phyloP scores from a whole-genome alignment of 1,284 basidiomycete species.

The Inonotus hispidus region DNA sequence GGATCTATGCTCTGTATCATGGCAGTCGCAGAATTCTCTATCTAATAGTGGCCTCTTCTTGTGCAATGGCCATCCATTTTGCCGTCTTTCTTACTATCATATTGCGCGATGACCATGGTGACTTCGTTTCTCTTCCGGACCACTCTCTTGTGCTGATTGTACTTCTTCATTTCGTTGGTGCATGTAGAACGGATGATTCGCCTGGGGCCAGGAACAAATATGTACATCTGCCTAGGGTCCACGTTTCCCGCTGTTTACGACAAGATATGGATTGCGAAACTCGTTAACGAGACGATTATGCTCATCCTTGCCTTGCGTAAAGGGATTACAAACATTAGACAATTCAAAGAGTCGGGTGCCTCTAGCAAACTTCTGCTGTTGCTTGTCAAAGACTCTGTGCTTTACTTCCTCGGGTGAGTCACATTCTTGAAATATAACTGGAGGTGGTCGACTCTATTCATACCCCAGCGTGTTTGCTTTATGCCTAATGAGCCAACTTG shows the following conservation, averaged over 20 bases:
- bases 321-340: conserved; percentile 1
- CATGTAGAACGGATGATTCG: not conserved
- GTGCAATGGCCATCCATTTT: not conserved
- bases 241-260: not conserved
- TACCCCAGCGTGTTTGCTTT: conserved; percentile 6
- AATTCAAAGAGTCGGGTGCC: not conserved
- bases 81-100: not conserved
- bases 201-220: not conserved
- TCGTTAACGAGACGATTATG: conserved; percentile 7
- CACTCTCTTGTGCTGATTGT: not conserved
- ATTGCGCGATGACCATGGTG: conserved; percentile 2
- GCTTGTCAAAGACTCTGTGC: conserved; percentile 10
- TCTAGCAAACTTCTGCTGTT: not conserved
- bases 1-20: conserved; percentile 9
- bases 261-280: conserved; percentile 8
- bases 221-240: not conserved
- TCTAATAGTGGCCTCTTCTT: not conserved
- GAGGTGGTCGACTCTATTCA: too few relatives aligned
- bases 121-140: not conserved
- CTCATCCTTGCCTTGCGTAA: conserved; percentile 6
- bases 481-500: conserved; percentile 4
- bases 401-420: conserved; percentile 15
- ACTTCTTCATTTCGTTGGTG: not conserved
- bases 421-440: too few relatives aligned
- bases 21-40: conserved; percentile 1